phyloP scores from a whole-genome alignment of 345 rosid species.

The Orychophragmus violaceus region DNA sequence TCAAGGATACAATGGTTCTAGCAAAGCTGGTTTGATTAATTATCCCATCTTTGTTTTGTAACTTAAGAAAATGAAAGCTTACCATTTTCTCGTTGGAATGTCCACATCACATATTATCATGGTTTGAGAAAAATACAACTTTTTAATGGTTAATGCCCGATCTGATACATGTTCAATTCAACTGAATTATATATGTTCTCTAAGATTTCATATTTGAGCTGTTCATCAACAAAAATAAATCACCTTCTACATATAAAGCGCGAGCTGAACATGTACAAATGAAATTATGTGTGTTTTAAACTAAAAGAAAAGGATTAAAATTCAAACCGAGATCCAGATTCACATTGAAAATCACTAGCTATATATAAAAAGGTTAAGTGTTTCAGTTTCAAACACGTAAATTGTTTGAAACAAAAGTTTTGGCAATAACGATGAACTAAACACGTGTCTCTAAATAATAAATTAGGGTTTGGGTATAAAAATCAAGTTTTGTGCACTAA shows the following conservation, averaged over 20 bases:
- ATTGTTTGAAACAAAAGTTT: not conserved
- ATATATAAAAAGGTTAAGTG: not conserved
- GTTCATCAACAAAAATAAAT: not conserved
- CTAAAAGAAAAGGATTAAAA: not conserved
- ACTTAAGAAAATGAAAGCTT: constrained; percentile 12
- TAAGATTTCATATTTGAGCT: not conserved
- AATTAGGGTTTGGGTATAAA: constrained; percentile 6
- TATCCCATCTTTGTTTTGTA: not conserved
- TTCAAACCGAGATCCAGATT: not conserved
- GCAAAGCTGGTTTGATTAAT: constrained; percentile 4
- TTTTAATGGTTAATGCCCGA: not conserved
- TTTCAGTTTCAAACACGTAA: not conserved
- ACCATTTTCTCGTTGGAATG: not conserved
- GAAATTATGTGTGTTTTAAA: not conserved
- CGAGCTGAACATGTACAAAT: not conserved
- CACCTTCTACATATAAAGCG: not conserved
- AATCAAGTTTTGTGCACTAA: not conserved
- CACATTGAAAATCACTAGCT: not conserved
- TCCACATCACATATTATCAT: constrained; percentile 11
- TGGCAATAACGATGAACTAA: constrained; percentile 3
- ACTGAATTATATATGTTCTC: not conserved
- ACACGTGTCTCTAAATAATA: not conserved
- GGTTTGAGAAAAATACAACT: not conserved
- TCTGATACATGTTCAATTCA: not conserved
- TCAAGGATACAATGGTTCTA: not conserved